Evolutionary conservation across 2,329 filamentous ascomycete species (phyloP).

Genomic region (Pseudocercospora pini-densiflorae): DNA sequence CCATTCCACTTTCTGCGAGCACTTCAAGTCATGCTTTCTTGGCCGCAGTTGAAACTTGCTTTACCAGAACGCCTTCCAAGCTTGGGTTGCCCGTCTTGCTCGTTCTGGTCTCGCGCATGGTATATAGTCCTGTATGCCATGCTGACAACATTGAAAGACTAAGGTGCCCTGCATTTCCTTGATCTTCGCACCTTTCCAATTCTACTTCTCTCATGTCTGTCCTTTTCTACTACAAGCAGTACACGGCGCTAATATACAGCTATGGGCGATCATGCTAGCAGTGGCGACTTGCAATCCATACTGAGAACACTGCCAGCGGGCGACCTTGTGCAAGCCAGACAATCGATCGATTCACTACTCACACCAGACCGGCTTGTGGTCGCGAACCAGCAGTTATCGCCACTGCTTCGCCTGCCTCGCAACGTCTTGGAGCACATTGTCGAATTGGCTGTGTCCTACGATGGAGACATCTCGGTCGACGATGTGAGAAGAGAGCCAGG

Average conservation of each 20-base stretch:
- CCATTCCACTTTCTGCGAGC: constrained; percentile 8
- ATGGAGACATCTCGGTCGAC: constrained; percentile 7
- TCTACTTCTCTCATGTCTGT: constrained; percentile 1
- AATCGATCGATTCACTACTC: constrained; percentile 18
- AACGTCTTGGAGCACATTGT: constrained; percentile 19
- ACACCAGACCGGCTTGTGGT: constrained; percentile 14
- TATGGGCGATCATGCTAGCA: constrained; percentile 3
- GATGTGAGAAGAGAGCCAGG: constrained; percentile 12
- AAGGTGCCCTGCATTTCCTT: constrained; percentile 17
- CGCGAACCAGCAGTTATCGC: constrained; percentile 22
- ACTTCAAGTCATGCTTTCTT: constrained; percentile 13
- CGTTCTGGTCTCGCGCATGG: constrained; percentile 16
- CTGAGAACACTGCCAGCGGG: constrained; percentile 16
- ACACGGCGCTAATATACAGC: not conserved
- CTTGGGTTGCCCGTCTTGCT: constrained; percentile 15
- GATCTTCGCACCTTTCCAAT: not conserved
- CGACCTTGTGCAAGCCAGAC: constrained; percentile 18
- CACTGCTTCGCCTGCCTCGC: constrained; percentile 19
- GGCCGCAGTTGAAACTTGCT: constrained; percentile 17
- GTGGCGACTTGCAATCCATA: constrained; percentile 6
- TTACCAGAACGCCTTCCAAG: constrained; percentile 11
- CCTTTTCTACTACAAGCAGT: not conserved
- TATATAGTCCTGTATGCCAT: constrained; percentile 19
- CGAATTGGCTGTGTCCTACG: constrained; percentile 12
- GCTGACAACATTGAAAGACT: constrained; percentile 19